Evolutionary conservation across 768 basidiomycete genomes (phyloP).

Genomic region (Xerocomellus amylosporus): DNA sequence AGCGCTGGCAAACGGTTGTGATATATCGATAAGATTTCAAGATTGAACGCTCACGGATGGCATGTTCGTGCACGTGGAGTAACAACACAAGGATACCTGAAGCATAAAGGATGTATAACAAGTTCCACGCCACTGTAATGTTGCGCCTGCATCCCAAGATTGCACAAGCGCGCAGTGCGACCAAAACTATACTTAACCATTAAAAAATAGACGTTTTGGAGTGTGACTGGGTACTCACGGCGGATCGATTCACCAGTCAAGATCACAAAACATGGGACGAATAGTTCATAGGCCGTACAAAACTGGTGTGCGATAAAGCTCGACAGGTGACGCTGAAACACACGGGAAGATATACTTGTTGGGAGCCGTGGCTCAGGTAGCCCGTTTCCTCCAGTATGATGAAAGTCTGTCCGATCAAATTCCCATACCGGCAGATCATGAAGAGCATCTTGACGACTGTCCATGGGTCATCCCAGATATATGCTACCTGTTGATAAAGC

Average conservation of each 20-base stretch:
- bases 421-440: constrained; percentile 19
- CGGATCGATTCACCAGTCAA: constrained; percentile 23
- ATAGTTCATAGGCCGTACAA: constrained; percentile 3
- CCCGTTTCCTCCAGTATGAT: constrained; percentile 25
- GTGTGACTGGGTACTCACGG: constrained; percentile 9
- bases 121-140: neutral
- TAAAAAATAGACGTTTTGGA: neutral
- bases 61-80: neutral
- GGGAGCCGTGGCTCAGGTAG: constrained; percentile 13
- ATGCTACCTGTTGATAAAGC: constrained; percentile 8
- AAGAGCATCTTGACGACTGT: constrained; percentile 12
- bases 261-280: neutral
- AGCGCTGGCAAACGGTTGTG: neutral
- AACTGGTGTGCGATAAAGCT: constrained; percentile 12
- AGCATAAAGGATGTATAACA: constrained; percentile 13
- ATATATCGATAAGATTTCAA: neutral
- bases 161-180: constrained; percentile 25
- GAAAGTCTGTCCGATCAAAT: constrained; percentile 19
- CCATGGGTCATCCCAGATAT: constrained; percentile 21
- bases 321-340: neutral
- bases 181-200: constrained; percentile 15
- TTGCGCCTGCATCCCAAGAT: constrained; percentile 15
- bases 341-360: constrained; percentile 3
- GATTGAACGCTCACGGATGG: neutral
- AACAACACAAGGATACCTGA: neutral